Evolutionary conservation across 1,284 basidiomycete species (phyloP).

Genomic region (Heimioporus retisporus): DNA sequence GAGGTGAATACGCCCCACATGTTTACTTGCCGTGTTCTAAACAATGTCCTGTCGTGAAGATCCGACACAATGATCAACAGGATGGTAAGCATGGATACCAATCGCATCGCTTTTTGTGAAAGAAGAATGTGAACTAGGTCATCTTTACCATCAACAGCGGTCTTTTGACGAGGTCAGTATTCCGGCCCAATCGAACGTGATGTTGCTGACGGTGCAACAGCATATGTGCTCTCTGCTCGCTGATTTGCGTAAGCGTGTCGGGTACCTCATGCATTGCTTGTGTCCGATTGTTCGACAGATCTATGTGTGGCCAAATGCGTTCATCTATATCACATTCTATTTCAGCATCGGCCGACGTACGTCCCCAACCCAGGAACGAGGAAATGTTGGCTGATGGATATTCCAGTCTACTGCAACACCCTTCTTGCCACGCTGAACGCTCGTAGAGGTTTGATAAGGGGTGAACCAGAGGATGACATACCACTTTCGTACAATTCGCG

Average conservation of each 20-base stretch:
- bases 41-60: slow-evolving; percentile 29
- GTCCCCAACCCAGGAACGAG: slow-evolving; percentile 20
- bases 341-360: slow-evolving; percentile 60
- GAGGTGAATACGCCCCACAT: slow-evolving; percentile 42
- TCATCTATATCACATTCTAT: slow-evolving; percentile 62
- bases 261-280: not conserved
- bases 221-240: slow-evolving; percentile 53
- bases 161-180: slow-evolving; percentile 39
- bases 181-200: not conserved
- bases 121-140: slow-evolving; percentile 44
- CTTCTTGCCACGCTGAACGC: slow-evolving; percentile 62
- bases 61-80: slow-evolving; percentile 60
- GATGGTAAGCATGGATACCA: slow-evolving; percentile 44
- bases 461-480: slow-evolving; percentile 15
- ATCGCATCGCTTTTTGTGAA: not conserved
- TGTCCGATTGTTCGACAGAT: slow-evolving; percentile 39
- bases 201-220: slow-evolving; percentile 27
- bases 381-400: not conserved
- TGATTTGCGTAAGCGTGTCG: slow-evolving; percentile 49
- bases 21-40: slow-evolving; percentile 4
- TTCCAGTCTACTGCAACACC: slow-evolving; percentile 59
- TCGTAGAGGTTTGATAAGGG: slow-evolving; percentile 46
- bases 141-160: slow-evolving; percentile 39
- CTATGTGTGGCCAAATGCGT: slow-evolving; percentile 47
- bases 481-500: slow-evolving; percentile 19